Percentiles rank a stretch among this genome's conserved stretches.
These are phyloP conservation scores for Daldinia sp. DNA, from an alignment of 2,329 filamentous ascomycete species.

Conservation along the genomic window DNA sequence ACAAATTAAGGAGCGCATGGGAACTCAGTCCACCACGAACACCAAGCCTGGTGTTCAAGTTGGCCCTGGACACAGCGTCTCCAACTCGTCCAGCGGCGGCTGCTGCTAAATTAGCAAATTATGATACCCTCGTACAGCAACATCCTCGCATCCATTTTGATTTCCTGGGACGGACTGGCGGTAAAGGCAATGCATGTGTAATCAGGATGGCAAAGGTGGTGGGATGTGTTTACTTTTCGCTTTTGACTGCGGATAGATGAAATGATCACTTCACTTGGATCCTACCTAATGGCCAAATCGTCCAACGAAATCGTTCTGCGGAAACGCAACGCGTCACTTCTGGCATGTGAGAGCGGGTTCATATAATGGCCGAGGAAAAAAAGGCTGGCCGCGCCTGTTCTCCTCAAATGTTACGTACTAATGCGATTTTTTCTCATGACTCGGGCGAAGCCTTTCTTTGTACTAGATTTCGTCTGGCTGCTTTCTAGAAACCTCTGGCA, in stretches of 20 bases:
- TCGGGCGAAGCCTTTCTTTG: conserved; percentile 42
- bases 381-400: conserved; percentile 8
- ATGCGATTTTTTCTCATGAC: conserved; percentile 39
- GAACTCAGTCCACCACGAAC: conserved; percentile 92
- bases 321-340: conserved; percentile 23
- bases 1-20: conserved; percentile 99
- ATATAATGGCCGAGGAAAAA: conserved; percentile 31
- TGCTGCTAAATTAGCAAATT: conserved; percentile 77
- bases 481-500: conserved; percentile 36
- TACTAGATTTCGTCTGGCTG: conserved; percentile 41
- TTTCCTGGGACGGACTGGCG: conserved; percentile 42
- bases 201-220: conserved; percentile 40
- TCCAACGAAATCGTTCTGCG: conserved; percentile 33
- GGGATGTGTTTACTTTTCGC: conserved; percentile 40
- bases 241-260: conserved; percentile 44
- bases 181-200: conserved; percentile 40
- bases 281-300: conserved; percentile 32
- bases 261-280: conserved; percentile 44
- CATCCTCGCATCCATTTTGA: conserved; percentile 40
- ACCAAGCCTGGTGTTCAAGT: conserved; percentile 98
- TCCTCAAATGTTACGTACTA: conserved; percentile 35
- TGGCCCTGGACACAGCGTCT: conserved; percentile 91
- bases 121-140: conserved; percentile 44
- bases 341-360: conserved; percentile 35
- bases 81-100: conserved; percentile 82